phyloP scores from a whole-genome alignment of 306 rosid species.

The Prunus padus region DNA sequence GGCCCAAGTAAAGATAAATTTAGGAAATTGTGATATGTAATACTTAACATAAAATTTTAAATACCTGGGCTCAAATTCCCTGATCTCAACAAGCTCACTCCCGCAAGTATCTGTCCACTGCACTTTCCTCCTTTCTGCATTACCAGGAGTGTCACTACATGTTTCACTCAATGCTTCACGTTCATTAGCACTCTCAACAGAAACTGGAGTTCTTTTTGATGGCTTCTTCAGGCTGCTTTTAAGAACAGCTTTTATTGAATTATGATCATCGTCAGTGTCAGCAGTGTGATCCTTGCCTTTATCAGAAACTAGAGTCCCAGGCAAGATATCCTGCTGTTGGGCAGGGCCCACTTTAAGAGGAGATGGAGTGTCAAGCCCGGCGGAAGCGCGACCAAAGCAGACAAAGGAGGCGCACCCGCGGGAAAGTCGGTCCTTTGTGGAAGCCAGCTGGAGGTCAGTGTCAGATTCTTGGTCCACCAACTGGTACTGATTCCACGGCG shows the following conservation, averaged over 20 bases:
- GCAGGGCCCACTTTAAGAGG: conserved; percentile 87
- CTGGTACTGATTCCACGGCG: conserved; percentile 98
- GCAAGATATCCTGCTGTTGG: conserved; percentile 71
- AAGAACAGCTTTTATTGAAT: conserved; percentile 49
- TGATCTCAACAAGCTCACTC: conserved; percentile 74
- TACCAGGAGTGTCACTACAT: conserved; percentile 40
- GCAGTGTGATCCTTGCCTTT: conserved; percentile 48
- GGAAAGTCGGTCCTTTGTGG: conserved; percentile 72
- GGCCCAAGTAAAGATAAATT: background rate
- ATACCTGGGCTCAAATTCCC: conserved; percentile 98
- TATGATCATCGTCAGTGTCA: conserved; percentile 36
- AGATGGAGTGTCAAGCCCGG: conserved; percentile 72
- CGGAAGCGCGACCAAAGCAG: conserved; percentile 94
- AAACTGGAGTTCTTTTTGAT: conserved; percentile 35
- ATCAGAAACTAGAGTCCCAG: conserved; percentile 48
- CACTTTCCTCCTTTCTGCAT: conserved; percentile 67
- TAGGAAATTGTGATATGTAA: background rate
- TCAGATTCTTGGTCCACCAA: conserved; percentile 92
- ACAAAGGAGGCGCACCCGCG: conserved; percentile 88
- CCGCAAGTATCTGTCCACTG: conserved; percentile 97
- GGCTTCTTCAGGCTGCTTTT: conserved; percentile 85
- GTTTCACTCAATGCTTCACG: conserved; percentile 40
- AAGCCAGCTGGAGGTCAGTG: conserved; percentile 95
- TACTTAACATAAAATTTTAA: conserved; percentile 6
- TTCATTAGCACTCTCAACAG: conserved; percentile 46